Evolutionary conservation across 1,139 yeast species (phyloP).

Genomic region (Lodderomyces orthopsilosis): DNA sequence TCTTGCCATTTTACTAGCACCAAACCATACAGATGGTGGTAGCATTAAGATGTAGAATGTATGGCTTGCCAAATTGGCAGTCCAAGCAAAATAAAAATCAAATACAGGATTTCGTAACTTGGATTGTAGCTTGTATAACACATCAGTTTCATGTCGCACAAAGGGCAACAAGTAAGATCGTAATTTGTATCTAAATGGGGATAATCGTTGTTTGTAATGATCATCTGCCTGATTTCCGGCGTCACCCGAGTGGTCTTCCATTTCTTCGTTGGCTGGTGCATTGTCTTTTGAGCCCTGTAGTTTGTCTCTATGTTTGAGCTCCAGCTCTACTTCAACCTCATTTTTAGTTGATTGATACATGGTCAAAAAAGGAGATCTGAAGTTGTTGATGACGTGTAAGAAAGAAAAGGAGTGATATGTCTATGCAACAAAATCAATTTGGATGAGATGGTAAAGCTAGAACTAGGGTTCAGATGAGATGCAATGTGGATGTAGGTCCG

Average conservation of each 20-base stretch:
- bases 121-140: slow-evolving; percentile 57
- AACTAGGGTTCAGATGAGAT: background rate
- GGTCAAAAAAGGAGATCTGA: background rate
- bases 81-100: slow-evolving; percentile 80
- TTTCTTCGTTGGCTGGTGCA: background rate
- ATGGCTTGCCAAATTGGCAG: slow-evolving; percentile 90
- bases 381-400: background rate
- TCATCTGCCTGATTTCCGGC: slow-evolving; percentile 71
- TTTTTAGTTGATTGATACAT: background rate
- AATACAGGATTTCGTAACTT: slow-evolving; percentile 47
- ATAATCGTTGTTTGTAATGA: slow-evolving; percentile 61
- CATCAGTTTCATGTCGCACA: slow-evolving; percentile 65
- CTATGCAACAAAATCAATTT: background rate
- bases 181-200: slow-evolving; percentile 55
- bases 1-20: slow-evolving; percentile 56
- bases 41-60: slow-evolving; percentile 88
- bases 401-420: background rate
- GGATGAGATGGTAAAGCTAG: background rate
- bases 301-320: slow-evolving; percentile 1
- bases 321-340: background rate
- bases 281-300: background rate
- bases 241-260: slow-evolving; percentile 30
- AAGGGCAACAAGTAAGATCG: slow-evolving; percentile 57
- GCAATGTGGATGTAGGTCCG: background rate
- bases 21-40: slow-evolving; percentile 87